phyloP scores from a whole-genome alignment of 1,284 basidiomycete genomes.

The Erythrobasidium hasegawianum region DNA sequence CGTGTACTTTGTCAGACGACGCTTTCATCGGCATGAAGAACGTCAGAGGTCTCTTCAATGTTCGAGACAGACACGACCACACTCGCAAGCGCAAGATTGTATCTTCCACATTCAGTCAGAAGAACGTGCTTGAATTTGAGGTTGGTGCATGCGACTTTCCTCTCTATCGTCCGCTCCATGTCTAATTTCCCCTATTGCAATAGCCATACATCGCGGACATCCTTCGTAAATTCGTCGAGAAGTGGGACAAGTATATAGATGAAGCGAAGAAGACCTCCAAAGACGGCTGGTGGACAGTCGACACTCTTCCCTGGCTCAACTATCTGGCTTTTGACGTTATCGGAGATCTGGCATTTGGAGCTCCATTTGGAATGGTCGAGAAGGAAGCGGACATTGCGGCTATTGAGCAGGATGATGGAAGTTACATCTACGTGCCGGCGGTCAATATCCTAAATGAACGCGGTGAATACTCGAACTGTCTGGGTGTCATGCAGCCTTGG shows the following conservation, averaged over 20 bases:
- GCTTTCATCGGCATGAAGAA: conserved; percentile 38
- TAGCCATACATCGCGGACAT: conserved; percentile 58
- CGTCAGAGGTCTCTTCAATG: conserved; percentile 61
- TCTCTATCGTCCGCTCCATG: conserved; percentile 48
- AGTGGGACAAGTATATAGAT: conserved; percentile 74
- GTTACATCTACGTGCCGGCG: conserved; percentile 64
- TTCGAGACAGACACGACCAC: conserved; percentile 73
- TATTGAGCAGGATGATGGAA: conserved; percentile 42
- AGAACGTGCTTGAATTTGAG: background rate
- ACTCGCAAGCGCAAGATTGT: conserved; percentile 51
- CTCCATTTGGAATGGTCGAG: conserved; percentile 83
- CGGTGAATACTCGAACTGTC: conserved; percentile 78
- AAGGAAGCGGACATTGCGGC: conserved; percentile 43
- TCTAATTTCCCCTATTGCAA: too few species aligned
- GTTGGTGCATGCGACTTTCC: background rate
- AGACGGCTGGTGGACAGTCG: conserved; percentile 24
- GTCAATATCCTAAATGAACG: conserved; percentile 83
- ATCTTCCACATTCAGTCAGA: conserved; percentile 22
- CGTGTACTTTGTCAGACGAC: conserved; percentile 27
- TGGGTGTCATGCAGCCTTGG: conserved; percentile 71
- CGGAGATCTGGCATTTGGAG: conserved; percentile 65
- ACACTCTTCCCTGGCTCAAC: conserved; percentile 56
- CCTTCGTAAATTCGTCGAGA: conserved; percentile 55
- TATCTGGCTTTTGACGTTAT: conserved; percentile 87
- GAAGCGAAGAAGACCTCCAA: conserved; percentile 48